Conservation (phyloP, 2,329 filamentous ascomycete genomes). For the Fusarium burgessii region DNA sequence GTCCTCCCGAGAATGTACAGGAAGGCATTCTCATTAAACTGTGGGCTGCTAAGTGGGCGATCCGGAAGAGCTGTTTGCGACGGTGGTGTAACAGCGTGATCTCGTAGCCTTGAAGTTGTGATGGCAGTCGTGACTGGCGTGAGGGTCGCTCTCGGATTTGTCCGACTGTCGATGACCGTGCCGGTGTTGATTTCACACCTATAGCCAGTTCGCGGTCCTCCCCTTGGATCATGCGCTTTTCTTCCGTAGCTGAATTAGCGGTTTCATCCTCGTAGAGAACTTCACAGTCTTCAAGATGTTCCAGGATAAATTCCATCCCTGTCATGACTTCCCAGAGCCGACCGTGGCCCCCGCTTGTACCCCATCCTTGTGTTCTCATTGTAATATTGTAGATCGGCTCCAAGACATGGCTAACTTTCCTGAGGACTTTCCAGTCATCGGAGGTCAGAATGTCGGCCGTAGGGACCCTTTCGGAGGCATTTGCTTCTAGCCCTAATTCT, state of each 20-base stretch:
- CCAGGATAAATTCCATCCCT: constrained; percentile 10
- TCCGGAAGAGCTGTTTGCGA: constrained; percentile 3
- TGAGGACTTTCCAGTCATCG: constrained; percentile 8
- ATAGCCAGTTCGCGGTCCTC: neutral
- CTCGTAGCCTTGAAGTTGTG: neutral
- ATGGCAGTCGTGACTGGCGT: neutral
- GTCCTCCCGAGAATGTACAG: constrained; percentile 12
- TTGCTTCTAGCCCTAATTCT: neutral
- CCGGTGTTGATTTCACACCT: neutral
- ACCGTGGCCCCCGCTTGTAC: constrained; percentile 5
- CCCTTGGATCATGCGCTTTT: neutral
- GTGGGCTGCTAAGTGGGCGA: neutral
- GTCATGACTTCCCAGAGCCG: constrained; percentile 21
- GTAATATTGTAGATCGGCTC: constrained; percentile 13
- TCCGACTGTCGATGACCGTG: neutral
- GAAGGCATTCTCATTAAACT: constrained; percentile 15
- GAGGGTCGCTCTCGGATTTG: neutral
- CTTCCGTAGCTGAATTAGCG: constrained; percentile 4
- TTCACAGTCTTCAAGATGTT: constrained; percentile 19
- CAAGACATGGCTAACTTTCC: constrained; percentile 4
- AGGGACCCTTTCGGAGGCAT: neutral
- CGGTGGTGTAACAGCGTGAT: neutral
- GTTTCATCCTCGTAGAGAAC: constrained; percentile 12
- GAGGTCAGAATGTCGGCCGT: neutral
- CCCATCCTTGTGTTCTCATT: constrained; percentile 11